A percentile compares a stretch with the other conserved stretches of the same genome.
Evolutionary conservation across 495 filamentous ascomycete species (phyloP).

Genomic region (Terfezia boudieri): DNA sequence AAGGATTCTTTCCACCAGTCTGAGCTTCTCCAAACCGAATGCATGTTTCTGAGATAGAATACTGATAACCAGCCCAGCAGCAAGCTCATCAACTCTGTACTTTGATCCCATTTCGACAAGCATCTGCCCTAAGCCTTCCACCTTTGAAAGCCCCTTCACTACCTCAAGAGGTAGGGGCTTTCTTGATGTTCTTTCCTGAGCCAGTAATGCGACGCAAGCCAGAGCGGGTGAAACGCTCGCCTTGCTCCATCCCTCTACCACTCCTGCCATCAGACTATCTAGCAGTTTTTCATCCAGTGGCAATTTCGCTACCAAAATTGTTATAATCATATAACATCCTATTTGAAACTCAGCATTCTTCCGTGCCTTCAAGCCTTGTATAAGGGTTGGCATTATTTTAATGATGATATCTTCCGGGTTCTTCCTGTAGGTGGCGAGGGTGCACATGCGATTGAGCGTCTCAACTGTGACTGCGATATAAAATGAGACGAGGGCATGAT

Average conservation of each 20-base stretch:
- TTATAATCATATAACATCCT: conserved; percentile 73
- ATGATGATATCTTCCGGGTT: conserved; percentile 56
- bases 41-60: conserved; percentile 40
- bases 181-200: conserved; percentile 38
- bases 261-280: conserved; percentile 62
- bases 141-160: conserved; percentile 41
- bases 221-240: conserved; percentile 53
- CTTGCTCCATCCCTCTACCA: conserved; percentile 48
- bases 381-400: conserved; percentile 49
- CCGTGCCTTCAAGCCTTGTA: conserved; percentile 49
- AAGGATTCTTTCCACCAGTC: conserved; percentile 37
- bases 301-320: conserved; percentile 62
- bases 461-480: conserved; percentile 73
- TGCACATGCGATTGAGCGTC: conserved; percentile 56
- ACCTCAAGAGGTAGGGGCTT: conserved; percentile 37
- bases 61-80: conserved; percentile 47
- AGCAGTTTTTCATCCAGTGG: conserved; percentile 51
- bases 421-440: conserved; percentile 45
- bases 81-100: conserved; percentile 47
- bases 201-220: conserved; percentile 55
- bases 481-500: conserved; percentile 56
- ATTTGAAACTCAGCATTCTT: conserved; percentile 53
- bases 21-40: conserved; percentile 33
- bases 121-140: conserved; percentile 33
- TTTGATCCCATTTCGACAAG: conserved; percentile 39